phyloP scores from a whole-genome alignment of 192 early-diverging fungal species.

The Coemansia sp. region DNA sequence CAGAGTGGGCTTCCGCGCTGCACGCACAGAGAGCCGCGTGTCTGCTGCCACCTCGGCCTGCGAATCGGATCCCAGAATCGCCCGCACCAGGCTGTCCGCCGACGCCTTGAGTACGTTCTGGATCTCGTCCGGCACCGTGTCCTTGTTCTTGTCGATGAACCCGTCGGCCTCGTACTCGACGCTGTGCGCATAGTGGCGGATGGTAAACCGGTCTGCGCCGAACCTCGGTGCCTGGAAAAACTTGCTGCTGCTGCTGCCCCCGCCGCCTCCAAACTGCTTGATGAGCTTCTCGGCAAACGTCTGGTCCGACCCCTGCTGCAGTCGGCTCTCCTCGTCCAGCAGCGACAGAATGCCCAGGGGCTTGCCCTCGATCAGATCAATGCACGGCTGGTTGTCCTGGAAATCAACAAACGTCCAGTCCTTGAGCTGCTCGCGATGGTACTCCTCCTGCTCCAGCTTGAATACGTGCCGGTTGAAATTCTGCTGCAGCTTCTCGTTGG shows the following conservation, averaged over 20 bases:
- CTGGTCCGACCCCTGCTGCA: slow-evolving; percentile 84
- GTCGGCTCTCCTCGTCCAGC: slow-evolving; percentile 87
- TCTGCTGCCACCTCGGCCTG: neutral
- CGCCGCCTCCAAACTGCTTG: slow-evolving; percentile 62
- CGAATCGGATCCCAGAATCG: slow-evolving; percentile 55
- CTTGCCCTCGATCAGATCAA: slow-evolving; percentile 95
- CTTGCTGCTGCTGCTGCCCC: slow-evolving; percentile 8
- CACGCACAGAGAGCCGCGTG: slow-evolving; percentile 23
- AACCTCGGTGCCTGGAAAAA: slow-evolving; percentile 87
- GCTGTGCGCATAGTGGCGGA: slow-evolving; percentile 93
- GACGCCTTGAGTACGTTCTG: slow-evolving; percentile 73
- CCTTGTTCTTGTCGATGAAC: slow-evolving; percentile 98
- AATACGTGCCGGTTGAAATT: slow-evolving; percentile 99
- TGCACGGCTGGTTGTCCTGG: slow-evolving; percentile 98
- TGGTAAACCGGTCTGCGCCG: slow-evolving; percentile 81
- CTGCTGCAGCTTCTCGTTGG: slow-evolving; percentile 98
- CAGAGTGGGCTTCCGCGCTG: slow-evolving; percentile 79
- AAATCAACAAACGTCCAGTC: slow-evolving; percentile 99
- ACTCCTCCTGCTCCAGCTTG: slow-evolving; percentile 98
- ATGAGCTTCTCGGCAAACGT: slow-evolving; percentile 89
- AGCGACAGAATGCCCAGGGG: slow-evolving; percentile 86
- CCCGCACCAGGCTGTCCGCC: slow-evolving; percentile 76
- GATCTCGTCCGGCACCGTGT: slow-evolving; percentile 93
- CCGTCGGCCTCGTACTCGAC: slow-evolving; percentile 92
- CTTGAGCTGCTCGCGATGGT: slow-evolving; percentile 86